phyloP scores from a whole-genome alignment of 139 green algal species.

The Micractinium conductrix region DNA sequence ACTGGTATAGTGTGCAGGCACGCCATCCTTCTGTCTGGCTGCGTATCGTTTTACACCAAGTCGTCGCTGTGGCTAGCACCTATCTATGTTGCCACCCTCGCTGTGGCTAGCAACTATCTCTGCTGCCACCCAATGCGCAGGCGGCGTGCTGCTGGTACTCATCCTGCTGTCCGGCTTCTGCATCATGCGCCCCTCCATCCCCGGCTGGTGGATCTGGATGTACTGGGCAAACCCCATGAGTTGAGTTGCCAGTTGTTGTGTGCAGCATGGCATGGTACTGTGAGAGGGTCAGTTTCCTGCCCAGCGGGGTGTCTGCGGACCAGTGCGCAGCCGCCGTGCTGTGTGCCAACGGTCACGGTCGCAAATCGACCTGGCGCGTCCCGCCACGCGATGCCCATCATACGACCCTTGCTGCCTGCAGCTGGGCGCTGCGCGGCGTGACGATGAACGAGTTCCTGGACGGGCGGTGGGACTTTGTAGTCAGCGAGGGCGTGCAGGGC shows the following conservation, averaged over 20 bases:
- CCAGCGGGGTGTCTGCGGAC: no score
- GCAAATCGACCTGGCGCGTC: not conserved
- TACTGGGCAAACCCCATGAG: not conserved
- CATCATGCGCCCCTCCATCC: not conserved
- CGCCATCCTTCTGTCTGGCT: no score
- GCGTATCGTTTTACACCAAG: no score
- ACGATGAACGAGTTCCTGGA: conserved; percentile 33
- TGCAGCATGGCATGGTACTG: not conserved
- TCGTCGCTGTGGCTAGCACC: no score
- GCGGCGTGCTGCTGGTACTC: not conserved
- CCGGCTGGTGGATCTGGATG: conserved; percentile 1
- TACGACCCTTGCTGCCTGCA: not conserved
- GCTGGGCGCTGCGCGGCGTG: conserved; percentile 1
- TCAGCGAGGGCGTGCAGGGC: not conserved
- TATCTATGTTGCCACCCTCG: no score
- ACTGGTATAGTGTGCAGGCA: no score
- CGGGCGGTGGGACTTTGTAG: conserved; percentile 1
- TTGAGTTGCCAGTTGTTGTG: not conserved
- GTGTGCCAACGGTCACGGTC: no score
- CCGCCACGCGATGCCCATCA: no score
- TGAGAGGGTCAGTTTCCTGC: not conserved
- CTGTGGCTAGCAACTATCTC: no score
- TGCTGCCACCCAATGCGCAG: no score
- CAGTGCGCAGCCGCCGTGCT: no score
- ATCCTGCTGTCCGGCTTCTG: conserved; percentile 4